A percentile compares a stretch with the other conserved stretches of the same genome.
These are phyloP conservation scores for Gloeophyllum trabeum DNA, from an alignment of 768 basidiomycete genomes.

Conservation along the genomic window DNA sequence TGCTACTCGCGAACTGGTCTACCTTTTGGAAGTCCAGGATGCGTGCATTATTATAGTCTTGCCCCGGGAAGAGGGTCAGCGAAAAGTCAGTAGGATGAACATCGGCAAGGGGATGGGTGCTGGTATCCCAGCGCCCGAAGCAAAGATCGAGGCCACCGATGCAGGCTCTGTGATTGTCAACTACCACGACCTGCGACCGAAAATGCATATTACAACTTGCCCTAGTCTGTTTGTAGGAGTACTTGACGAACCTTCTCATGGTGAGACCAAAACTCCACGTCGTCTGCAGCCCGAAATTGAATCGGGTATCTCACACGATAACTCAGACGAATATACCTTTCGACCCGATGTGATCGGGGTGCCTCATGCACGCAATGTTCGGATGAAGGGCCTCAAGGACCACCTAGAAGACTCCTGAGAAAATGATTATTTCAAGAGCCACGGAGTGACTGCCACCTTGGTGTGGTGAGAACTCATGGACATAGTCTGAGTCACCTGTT, in stretches of 20 bases:
- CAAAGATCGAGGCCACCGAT: constrained; percentile 94
- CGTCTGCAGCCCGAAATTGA: constrained; percentile 28
- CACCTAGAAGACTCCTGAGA: constrained; percentile 27
- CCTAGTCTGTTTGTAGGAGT: neutral
- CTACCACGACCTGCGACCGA: constrained; percentile 47
- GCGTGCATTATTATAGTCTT: constrained; percentile 91
- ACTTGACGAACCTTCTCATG: constrained; percentile 60
- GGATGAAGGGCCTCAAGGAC: constrained; percentile 74
- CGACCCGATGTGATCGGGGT: constrained; percentile 82
- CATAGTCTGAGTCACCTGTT: constrained; percentile 84
- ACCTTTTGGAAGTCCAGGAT: constrained; percentile 81
- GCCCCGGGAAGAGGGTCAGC: constrained; percentile 81
- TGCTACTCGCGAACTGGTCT: constrained; percentile 61
- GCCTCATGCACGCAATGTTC: constrained; percentile 83
- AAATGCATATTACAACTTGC: constrained; percentile 1
- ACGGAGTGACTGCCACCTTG: constrained; percentile 30
- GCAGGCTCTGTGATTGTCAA: constrained; percentile 78
- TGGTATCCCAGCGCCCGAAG: constrained; percentile 96
- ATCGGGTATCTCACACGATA: neutral
- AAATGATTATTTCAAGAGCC: neutral
- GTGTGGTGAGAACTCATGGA: constrained; percentile 79
- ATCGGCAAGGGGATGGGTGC: constrained; percentile 84
- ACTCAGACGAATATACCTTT: constrained; percentile 31
- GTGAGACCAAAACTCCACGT: constrained; percentile 83
- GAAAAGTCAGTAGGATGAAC: constrained; percentile 81